A percentile compares a stretch with the other conserved stretches of the same genome.
Conservation (phyloP, 768 basidiomycete genomes). For the Lentinus brumalis region DNA sequence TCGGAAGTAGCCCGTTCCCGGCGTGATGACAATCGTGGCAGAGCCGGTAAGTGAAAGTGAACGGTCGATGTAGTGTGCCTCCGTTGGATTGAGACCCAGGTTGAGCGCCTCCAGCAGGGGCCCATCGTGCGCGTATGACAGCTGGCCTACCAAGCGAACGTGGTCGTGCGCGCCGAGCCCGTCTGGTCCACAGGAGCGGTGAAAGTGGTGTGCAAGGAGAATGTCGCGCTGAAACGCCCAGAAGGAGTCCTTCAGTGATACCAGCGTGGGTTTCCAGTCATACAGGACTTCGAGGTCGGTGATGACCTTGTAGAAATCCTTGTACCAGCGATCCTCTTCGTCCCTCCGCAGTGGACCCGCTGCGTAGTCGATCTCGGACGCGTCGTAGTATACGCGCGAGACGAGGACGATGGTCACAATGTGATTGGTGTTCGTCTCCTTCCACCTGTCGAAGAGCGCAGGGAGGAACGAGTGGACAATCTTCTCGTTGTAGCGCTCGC, state of each 20-base stretch:
- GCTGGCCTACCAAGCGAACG: conserved; percentile 71
- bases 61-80: conserved; percentile 94
- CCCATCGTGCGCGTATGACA: conserved; percentile 90
- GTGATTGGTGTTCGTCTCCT: conserved; percentile 84
- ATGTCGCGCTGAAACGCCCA: conserved; percentile 93
- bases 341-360: conserved; percentile 79
- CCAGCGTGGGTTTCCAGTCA: conserved; percentile 87
- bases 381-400: conserved; percentile 88
- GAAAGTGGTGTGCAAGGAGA: conserved; percentile 85
- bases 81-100: conserved; percentile 87
- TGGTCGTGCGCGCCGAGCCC: conserved; percentile 36
- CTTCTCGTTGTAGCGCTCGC: conserved; percentile 95
- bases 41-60: conserved; percentile 88
- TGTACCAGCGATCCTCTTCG: conserved; percentile 81
- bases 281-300: conserved; percentile 87
- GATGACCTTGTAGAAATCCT: conserved; percentile 96
- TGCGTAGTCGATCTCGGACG: conserved; percentile 76
- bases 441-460: conserved; percentile 83
- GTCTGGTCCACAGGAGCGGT: conserved; percentile 55
- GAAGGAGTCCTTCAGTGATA: conserved; percentile 85
- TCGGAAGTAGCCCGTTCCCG: conserved; percentile 91
- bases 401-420: conserved; percentile 93
- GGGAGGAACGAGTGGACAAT: conserved; percentile 97
- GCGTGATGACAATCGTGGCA: conserved; percentile 83
- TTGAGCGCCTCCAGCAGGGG: conserved; percentile 96